These are phyloP conservation scores for Sphagnum tenellum DNA, from an alignment of 225 moss, liverwort and hornwort genomes.

Conservation along the genomic window DNA sequence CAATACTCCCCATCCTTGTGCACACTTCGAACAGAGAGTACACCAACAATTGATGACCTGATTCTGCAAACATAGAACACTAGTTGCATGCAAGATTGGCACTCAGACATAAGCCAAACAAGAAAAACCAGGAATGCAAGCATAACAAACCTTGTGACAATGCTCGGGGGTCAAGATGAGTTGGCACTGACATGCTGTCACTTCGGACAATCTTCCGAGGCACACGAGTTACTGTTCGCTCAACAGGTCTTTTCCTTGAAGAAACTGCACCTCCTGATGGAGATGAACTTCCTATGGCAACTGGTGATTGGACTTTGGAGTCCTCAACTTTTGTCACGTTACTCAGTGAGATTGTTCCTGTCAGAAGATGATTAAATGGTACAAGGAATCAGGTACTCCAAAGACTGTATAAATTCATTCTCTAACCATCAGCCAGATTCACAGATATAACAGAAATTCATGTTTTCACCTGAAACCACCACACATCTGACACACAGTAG, in stretches of 20 bases:
- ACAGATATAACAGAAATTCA: too few relatives aligned
- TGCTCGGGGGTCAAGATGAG: constrained; percentile 29
- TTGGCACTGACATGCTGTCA: constrained; percentile 24
- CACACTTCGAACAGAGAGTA: constrained; percentile 15
- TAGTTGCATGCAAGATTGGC: background rate
- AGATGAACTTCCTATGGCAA: constrained; percentile 27
- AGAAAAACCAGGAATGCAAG: background rate
- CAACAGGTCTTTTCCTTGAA: constrained; percentile 18
- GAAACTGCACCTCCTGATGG: constrained; percentile 15
- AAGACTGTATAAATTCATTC: too few relatives aligned
- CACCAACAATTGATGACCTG: constrained; percentile 2
- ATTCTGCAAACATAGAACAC: background rate
- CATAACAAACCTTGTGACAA: constrained; percentile 25
- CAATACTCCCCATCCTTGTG: too few relatives aligned
- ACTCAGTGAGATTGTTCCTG: constrained; percentile 28
- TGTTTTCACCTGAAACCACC: too few relatives aligned
- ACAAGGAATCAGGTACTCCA: too few relatives aligned
- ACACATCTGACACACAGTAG: too few relatives aligned
- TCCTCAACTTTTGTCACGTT: constrained; percentile 24
- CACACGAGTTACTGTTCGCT: constrained; percentile 23
- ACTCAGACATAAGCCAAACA: background rate
- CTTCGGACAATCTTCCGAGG: constrained; percentile 26
- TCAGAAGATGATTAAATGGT: background rate
- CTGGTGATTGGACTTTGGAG: constrained; percentile 26
- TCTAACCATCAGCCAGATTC: too few relatives aligned